A percentile compares a stretch with the other conserved stretches of the same genome.
Evolutionary conservation across 345 rosid genomes (phyloP).

Genomic region (Aegle marmelos): DNA sequence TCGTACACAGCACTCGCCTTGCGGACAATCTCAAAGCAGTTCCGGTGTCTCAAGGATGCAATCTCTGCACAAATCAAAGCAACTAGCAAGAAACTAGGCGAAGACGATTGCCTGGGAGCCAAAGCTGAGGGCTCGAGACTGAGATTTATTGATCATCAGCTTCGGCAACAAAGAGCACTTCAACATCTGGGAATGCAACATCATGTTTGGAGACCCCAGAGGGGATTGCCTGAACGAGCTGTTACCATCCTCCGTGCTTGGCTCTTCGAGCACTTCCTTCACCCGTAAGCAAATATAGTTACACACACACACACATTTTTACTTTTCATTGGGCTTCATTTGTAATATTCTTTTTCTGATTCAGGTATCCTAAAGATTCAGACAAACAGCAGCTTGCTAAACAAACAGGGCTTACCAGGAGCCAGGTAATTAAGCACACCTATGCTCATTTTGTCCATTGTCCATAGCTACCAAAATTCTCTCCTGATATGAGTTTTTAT

Average conservation of each 20-base stretch:
- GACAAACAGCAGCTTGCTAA: slow-evolving; percentile 80
- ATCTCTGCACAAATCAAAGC: slow-evolving; percentile 56
- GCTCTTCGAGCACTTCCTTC: slow-evolving; percentile 89
- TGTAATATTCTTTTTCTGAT: not conserved
- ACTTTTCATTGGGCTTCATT: not conserved
- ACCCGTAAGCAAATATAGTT: slow-evolving; percentile 51
- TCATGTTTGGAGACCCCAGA: slow-evolving; percentile 74
- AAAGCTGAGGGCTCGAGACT: slow-evolving; percentile 46
- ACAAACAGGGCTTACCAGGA: slow-evolving; percentile 78
- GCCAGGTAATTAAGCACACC: slow-evolving; percentile 45
- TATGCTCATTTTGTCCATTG: not conserved
- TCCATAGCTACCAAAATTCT: too few relatives aligned
- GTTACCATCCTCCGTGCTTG: slow-evolving; percentile 75
- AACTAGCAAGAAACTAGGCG: slow-evolving; percentile 53
- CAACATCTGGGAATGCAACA: slow-evolving; percentile 57
- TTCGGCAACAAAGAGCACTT: slow-evolving; percentile 49
- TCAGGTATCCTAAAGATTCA: slow-evolving; percentile 77
- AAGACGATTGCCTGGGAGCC: slow-evolving; percentile 47
- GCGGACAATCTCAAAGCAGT: slow-evolving; percentile 70
- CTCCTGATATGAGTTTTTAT: too few relatives aligned
- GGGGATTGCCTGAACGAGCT: slow-evolving; percentile 82
- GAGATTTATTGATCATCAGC: slow-evolving; percentile 47
- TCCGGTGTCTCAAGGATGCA: slow-evolving; percentile 63
- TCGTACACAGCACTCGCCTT: slow-evolving; percentile 66
- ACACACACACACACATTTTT: too few relatives aligned